phyloP scores from a whole-genome alignment of 768 basidiomycete species.

The Trametes elegans region DNA sequence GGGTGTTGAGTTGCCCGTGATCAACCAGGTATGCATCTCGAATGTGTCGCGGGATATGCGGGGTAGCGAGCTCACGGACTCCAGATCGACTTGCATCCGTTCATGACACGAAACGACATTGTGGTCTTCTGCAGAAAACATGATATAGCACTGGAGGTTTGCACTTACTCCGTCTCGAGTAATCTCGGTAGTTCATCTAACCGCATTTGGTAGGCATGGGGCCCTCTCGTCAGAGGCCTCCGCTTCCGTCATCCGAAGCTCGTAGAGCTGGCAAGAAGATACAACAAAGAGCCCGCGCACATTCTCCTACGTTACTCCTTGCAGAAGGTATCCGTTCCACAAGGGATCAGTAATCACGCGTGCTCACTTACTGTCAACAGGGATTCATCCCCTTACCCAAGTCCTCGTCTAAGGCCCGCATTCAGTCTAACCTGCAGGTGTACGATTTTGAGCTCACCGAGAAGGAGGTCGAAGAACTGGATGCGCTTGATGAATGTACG shows the following conservation, averaged over 20 bases:
- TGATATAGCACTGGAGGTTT: slow-evolving; percentile 61
- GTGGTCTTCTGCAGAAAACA: slow-evolving; percentile 56
- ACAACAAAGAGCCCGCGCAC: slow-evolving; percentile 54
- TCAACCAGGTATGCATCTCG: slow-evolving; percentile 54
- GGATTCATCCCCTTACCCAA: slow-evolving; percentile 68
- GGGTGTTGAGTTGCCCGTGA: slow-evolving; percentile 47
- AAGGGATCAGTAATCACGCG: neutral
- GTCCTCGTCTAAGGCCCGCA: slow-evolving; percentile 50
- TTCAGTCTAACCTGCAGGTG: slow-evolving; percentile 56
- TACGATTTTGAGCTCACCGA: slow-evolving; percentile 59
- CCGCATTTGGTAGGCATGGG: slow-evolving; percentile 57
- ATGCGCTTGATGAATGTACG: slow-evolving; percentile 54
- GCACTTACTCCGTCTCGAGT: neutral
- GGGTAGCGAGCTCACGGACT: neutral
- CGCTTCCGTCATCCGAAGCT: slow-evolving; percentile 61
- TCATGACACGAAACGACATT: slow-evolving; percentile 63
- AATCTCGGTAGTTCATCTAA: neutral
- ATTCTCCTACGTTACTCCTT: slow-evolving; percentile 71
- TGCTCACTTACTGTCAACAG: slow-evolving; percentile 25
- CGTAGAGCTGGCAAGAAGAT: slow-evolving; percentile 46
- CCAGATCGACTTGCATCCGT: slow-evolving; percentile 62
- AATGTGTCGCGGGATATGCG: neutral
- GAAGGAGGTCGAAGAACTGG: slow-evolving; percentile 49
- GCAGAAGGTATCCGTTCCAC: slow-evolving; percentile 65
- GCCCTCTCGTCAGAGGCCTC: slow-evolving; percentile 63